These are phyloP conservation scores for Zygoascus bituminiphila DNA, from an alignment of 805 yeast genomes.

Conservation along the genomic window DNA sequence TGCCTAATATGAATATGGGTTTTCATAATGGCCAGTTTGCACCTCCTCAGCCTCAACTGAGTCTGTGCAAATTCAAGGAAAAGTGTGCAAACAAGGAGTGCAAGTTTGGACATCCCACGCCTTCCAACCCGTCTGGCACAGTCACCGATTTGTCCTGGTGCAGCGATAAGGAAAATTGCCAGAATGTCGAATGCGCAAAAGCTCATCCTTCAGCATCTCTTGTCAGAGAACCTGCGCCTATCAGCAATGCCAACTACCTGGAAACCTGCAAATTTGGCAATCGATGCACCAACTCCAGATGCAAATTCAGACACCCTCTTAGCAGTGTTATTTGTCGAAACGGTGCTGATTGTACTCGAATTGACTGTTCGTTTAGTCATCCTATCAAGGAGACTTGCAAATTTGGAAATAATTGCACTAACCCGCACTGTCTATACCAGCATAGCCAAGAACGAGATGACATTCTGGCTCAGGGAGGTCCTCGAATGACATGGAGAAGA, in stretches of 20 bases:
- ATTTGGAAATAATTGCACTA: slow-evolving; percentile 68
- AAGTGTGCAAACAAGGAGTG: slow-evolving; percentile 71
- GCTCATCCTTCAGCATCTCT: slow-evolving; percentile 78
- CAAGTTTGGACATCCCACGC: slow-evolving; percentile 89
- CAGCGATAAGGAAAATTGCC: slow-evolving; percentile 56
- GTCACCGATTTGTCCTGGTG: slow-evolving; percentile 68
- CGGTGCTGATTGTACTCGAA: slow-evolving; percentile 68
- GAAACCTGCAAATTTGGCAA: slow-evolving; percentile 79
- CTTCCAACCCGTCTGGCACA: slow-evolving; percentile 66
- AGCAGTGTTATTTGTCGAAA: slow-evolving; percentile 69
- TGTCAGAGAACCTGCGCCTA: slow-evolving; percentile 24
- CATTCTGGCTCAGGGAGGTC: slow-evolving; percentile 25
- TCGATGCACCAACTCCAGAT: slow-evolving; percentile 66
- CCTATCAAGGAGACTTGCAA: slow-evolving; percentile 75
- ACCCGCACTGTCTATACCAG: slow-evolving; percentile 58
- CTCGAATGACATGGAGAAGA: slow-evolving; percentile 14
- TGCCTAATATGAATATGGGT: neutral
- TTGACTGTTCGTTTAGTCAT: slow-evolving; percentile 77
- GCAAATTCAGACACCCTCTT: slow-evolving; percentile 81
- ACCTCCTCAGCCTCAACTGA: slow-evolving; percentile 4
- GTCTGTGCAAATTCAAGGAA: slow-evolving; percentile 68
- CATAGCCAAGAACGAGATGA: slow-evolving; percentile 66
- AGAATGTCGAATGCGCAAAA: slow-evolving; percentile 51
- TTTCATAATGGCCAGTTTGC: slow-evolving; percentile 26
- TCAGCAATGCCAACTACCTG: slow-evolving; percentile 42